Base-by-base conservation (phyloP, 2,329 filamentous ascomycete genomes). In the Aspergillus glaucus region DNA sequence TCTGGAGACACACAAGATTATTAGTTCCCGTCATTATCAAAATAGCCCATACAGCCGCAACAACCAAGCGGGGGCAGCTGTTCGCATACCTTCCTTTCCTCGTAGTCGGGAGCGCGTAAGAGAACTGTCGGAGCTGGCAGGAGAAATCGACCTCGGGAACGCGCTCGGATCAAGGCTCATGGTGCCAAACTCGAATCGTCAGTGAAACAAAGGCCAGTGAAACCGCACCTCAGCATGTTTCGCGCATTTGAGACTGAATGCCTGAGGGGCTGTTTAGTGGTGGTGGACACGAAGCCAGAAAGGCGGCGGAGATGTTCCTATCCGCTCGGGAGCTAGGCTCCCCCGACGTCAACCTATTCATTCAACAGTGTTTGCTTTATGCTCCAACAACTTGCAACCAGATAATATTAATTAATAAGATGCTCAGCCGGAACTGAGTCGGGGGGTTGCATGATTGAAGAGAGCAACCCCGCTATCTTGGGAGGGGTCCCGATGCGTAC, bases 81-180 rank as follows among this genome's bases (percentile, higher is more conserved):
- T 43, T 46, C 43, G 53, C 80, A 66, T 79, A 94, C 89, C 87
- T 73, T 85, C 83, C 63, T 88, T 84, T 51, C 86, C 77, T 66
- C 85, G 85, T 68, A 84, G 85, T 69, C 87, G 86, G 80, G 86
- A 86, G 74, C 87, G 85, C 65, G 86, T 82, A 55, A 82, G 55
- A 86, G 88, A 65, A 87, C 87, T 86, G 55, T 88, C 88, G 67
- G 89, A 93, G 78, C 86, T 91, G 66, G 88, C 82, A 62, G 89
- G 89, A 54, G 90, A 93, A 59, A 68, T 64, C 49, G 69, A 69
- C 62, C 69, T 68, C 58, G 65, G 61, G 61, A 70, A 65, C 55
- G 60, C 62, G 60, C 62, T 64, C 45, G 67, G 62, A 66, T 72
- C 68, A 65, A 68, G 66, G 63, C 64, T 71, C 67, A 71, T 72